These are phyloP conservation scores for Cladosporium colombiae DNA, from an alignment of 2,329 filamentous ascomycete species.

Conservation along the genomic window DNA sequence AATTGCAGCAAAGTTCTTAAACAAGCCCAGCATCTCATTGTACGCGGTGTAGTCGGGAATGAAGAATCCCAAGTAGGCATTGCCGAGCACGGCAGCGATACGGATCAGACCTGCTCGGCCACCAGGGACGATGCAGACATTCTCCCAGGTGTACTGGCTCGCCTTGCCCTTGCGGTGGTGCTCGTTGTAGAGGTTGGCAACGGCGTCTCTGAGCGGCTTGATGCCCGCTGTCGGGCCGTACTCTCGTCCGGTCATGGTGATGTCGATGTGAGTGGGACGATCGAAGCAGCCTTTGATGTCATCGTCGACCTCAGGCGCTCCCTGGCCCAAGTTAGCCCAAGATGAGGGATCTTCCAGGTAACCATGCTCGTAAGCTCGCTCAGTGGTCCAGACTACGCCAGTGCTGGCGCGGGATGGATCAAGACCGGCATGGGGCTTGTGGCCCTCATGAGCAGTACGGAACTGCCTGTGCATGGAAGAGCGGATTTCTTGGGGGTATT, in stretches of 20 bases:
- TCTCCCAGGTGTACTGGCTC: slow-evolving; percentile 94
- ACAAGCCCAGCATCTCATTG: slow-evolving; percentile 94
- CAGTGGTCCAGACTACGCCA: slow-evolving; percentile 90
- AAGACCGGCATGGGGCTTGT: slow-evolving; percentile 86
- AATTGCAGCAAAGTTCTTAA: slow-evolving; percentile 90
- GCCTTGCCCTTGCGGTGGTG: slow-evolving; percentile 85
- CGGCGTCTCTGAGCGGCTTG: slow-evolving; percentile 82
- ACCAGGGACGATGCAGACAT: slow-evolving; percentile 93
- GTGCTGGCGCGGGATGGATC: slow-evolving; percentile 86
- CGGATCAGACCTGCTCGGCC: slow-evolving; percentile 90
- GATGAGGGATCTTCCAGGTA: slow-evolving; percentile 75
- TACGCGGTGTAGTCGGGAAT: slow-evolving; percentile 81
- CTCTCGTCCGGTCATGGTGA: slow-evolving; percentile 77
- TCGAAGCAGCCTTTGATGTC: slow-evolving; percentile 88
- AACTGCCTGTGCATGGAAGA: slow-evolving; percentile 89
- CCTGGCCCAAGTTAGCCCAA: slow-evolving; percentile 95
- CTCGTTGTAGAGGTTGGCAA: slow-evolving; percentile 89
- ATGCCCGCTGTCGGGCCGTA: slow-evolving; percentile 93
- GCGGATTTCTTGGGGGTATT: slow-evolving; percentile 64
- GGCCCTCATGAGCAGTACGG: slow-evolving; percentile 84
- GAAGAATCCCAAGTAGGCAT: slow-evolving; percentile 83
- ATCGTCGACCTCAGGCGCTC: slow-evolving; percentile 83
- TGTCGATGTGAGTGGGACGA: slow-evolving; percentile 74
- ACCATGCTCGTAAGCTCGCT: slow-evolving; percentile 85
- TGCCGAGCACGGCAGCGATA: slow-evolving; percentile 90